Percentiles rank a stretch among this genome's conserved stretches.
Conservation (phyloP, 2,329 filamentous ascomycete genomes). For the Paecilomyces variotii region DNA sequence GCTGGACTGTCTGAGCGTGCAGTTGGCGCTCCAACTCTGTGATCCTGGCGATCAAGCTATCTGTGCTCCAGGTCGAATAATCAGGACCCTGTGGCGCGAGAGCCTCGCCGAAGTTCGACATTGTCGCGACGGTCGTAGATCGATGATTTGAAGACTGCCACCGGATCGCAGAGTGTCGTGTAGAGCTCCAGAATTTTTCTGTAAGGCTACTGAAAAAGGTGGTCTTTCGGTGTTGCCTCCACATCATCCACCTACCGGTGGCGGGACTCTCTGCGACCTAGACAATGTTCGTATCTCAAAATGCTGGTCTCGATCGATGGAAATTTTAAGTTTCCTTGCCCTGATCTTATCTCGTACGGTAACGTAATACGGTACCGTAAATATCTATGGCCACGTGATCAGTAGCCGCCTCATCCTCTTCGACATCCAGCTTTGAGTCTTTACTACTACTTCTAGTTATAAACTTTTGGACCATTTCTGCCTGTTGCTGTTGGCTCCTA, state of each 20-base stretch:
- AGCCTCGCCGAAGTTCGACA: constrained; percentile 14
- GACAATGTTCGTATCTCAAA: neutral
- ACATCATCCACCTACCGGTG: constrained; percentile 15
- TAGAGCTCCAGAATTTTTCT: neutral
- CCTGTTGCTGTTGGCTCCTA: neutral
- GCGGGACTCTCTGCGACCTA: neutral
- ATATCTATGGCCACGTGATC: neutral
- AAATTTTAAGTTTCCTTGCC: neutral
- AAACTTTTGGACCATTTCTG: neutral
- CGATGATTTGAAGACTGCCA: neutral
- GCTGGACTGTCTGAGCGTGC: constrained; percentile 39
- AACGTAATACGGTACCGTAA: neutral
- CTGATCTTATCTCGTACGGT: constrained; percentile 1
- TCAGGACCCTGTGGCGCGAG: constrained; percentile 19
- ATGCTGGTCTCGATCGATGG: neutral
- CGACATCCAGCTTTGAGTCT: neutral
- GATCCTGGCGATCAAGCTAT: constrained; percentile 61
- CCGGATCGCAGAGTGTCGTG: neutral
- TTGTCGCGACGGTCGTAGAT: constrained; percentile 11
- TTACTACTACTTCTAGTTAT: neutral
- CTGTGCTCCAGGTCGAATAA: constrained; percentile 62
- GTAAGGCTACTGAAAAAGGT: constrained; percentile 8
- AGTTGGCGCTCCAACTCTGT: constrained; percentile 60
- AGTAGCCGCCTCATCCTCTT: neutral
- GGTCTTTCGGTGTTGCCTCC: constrained; percentile 16